Percentiles rank a stretch among this genome's conserved stretches.
Evolutionary conservation across 495 filamentous ascomycete genomes (phyloP).

Genomic region (Polyplosphaeria fusca): DNA sequence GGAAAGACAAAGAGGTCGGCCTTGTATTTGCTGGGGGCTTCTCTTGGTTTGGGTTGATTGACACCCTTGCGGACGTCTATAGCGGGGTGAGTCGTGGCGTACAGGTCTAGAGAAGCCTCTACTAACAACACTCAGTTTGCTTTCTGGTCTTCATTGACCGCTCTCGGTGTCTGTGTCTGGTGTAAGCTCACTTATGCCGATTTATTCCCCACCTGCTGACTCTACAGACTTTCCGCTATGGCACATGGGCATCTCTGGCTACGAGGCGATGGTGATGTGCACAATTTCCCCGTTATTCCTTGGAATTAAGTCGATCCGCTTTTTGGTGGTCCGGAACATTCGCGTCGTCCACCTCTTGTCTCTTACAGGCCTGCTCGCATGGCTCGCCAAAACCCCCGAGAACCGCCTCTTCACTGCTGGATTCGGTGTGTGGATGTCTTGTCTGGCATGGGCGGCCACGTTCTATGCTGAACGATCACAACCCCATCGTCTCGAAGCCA

Average conservation of each 20-base stretch:
- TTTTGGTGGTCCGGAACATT: constrained; percentile 63
- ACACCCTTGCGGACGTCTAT: constrained; percentile 86
- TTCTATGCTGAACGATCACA: constrained; percentile 76
- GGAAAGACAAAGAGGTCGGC: constrained; percentile 71
- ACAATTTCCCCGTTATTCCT: constrained; percentile 84
- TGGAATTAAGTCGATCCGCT: constrained; percentile 64
- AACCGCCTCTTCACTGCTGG: constrained; percentile 75
- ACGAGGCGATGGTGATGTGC: constrained; percentile 81
- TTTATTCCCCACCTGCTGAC: background rate
- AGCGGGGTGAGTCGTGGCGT: no score
- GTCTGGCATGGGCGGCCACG: constrained; percentile 76
- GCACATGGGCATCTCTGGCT: constrained; percentile 99
- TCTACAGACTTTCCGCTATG: constrained; percentile 87
- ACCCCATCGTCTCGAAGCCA: constrained; percentile 69
- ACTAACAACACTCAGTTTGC: constrained; percentile 61
- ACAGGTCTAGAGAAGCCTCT: constrained; percentile 36
- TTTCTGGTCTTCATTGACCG: constrained; percentile 93
- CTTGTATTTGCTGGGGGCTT: constrained; percentile 70
- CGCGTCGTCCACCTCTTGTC: constrained; percentile 70
- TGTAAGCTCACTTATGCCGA: constrained; percentile 59
- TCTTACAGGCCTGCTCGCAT: constrained; percentile 75
- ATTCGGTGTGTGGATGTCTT: constrained; percentile 73
- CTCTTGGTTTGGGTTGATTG: constrained; percentile 68
- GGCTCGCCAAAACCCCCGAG: constrained; percentile 68
- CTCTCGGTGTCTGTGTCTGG: constrained; percentile 85